Evolutionary conservation across 2,329 filamentous ascomycete species (phyloP).

Genomic region (Aureobasidium vineae): DNA sequence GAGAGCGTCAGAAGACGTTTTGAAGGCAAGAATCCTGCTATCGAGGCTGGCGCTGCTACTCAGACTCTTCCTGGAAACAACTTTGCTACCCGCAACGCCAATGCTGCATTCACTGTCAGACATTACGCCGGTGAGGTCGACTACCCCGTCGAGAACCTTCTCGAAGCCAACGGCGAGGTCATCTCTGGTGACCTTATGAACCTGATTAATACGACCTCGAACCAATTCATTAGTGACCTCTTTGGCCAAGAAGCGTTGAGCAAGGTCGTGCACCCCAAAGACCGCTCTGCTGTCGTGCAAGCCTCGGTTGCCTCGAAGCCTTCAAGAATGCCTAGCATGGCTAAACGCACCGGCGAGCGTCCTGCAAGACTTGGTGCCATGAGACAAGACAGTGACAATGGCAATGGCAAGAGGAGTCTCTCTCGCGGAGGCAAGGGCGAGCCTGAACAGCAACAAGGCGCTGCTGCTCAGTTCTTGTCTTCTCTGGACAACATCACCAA

Average conservation of each 20-base stretch:
- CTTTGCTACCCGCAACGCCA: constrained; percentile 77
- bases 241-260: constrained; percentile 96
- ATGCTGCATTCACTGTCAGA: constrained; percentile 82
- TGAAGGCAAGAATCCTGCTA: constrained; percentile 89
- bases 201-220: constrained; percentile 83
- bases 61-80: constrained; percentile 82
- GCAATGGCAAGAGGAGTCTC: constrained; percentile 38
- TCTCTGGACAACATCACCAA: constrained; percentile 89
- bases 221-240: constrained; percentile 80
- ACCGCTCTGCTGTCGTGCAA: constrained; percentile 88
- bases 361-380: constrained; percentile 48
- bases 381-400: constrained; percentile 43
- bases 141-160: constrained; percentile 78
- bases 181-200: constrained; percentile 96
- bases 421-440: constrained; percentile 43
- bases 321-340: constrained; percentile 86
- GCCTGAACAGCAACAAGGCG: constrained; percentile 67
- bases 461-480: constrained; percentile 86
- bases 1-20: constrained; percentile 92
- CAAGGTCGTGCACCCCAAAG: constrained; percentile 88
- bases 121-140: constrained; percentile 98
- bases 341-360: constrained; percentile 69
- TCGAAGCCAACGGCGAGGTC: constrained; percentile 95
- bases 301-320: constrained; percentile 96
- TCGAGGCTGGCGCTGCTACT: constrained; percentile 71